phyloP scores from a whole-genome alignment of 805 yeast genomes.

The Yamadazyma kitorensis region DNA sequence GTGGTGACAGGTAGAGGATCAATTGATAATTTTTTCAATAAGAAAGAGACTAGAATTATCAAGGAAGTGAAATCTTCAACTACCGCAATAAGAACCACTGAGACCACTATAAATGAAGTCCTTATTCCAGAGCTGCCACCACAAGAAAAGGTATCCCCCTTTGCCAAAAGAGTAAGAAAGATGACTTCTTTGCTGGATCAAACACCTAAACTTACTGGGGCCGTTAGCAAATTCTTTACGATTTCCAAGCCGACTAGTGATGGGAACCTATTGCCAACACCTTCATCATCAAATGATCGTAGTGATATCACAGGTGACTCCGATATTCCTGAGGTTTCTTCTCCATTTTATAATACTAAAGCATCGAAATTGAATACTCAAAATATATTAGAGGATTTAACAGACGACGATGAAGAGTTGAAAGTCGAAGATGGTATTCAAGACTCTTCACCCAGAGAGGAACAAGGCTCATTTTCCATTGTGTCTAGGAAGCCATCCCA shows the following conservation, averaged over 20 bases:
- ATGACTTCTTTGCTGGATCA: constrained; percentile 1
- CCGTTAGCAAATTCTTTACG: constrained; percentile 8
- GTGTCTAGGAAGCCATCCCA: no score
- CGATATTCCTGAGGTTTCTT: constrained; percentile 30
- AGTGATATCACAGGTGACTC: constrained; percentile 25
- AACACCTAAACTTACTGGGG: constrained; percentile 9
- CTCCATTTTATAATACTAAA: constrained; percentile 16
- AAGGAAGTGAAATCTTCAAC: not conserved
- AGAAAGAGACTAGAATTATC: no score
- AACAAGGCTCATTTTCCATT: no score
- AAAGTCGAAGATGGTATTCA: constrained; percentile 2
- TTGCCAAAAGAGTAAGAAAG: constrained; percentile 12
- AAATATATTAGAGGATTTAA: constrained; percentile 13
- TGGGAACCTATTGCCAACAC: constrained; percentile 8
- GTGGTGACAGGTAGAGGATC: constrained; percentile 1
- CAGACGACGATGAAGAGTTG: constrained; percentile 19
- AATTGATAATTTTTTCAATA: constrained; percentile 11
- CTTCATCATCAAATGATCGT: constrained; percentile 4
- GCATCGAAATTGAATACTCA: constrained; percentile 5
- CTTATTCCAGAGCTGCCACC: constrained; percentile 1
- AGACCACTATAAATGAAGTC: constrained; percentile 2
- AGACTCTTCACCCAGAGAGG: not conserved
- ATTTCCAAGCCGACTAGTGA: constrained; percentile 2
- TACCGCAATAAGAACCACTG: constrained; percentile 1
- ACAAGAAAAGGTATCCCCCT: constrained; percentile 13